Evolutionary conservation across 306 rosid species (phyloP).

Genomic region (Arachis stenosperma): DNA sequence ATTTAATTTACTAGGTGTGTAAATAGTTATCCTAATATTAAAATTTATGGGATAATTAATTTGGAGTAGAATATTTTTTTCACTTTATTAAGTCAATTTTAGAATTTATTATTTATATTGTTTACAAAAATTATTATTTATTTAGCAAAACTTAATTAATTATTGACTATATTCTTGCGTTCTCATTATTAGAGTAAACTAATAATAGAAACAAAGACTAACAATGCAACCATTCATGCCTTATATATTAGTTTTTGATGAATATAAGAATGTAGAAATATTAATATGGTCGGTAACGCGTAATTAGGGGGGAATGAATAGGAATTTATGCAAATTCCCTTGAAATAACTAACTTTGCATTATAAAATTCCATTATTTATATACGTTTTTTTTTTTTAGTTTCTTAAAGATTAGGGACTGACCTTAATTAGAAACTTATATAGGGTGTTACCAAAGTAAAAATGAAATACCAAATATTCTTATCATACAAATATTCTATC

Average conservation of each 20-base stretch:
- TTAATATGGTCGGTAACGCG: slow-evolving; percentile 26
- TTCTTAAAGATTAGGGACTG: slow-evolving; percentile 27
- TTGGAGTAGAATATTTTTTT: no score
- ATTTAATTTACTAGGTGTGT: no score
- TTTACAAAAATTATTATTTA: no score
- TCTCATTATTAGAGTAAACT: slow-evolving; percentile 19
- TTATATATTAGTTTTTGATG: slow-evolving; percentile 5
- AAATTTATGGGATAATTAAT: no score
- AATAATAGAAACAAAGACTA: slow-evolving; percentile 20
- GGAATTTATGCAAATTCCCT: slow-evolving; percentile 59
- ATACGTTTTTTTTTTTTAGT: neutral
- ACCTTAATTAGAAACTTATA: neutral
- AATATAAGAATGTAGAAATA: slow-evolving; percentile 30
- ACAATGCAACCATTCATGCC: slow-evolving; percentile 12
- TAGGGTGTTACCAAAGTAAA: neutral
- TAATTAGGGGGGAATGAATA: slow-evolving; percentile 1
- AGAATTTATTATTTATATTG: no score
- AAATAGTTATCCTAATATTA: no score
- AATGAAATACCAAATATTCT: slow-evolving; percentile 6
- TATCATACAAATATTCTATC: neutral
- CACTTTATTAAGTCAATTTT: no score
- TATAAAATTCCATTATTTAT: slow-evolving; percentile 35
- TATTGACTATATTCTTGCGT: slow-evolving; percentile 46
- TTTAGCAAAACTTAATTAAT: no score
- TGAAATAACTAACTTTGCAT: slow-evolving; percentile 32